A percentile compares a stretch with the other conserved stretches of the same genome.
These are phyloP conservation scores for Psilocybe cyanescens DNA, from an alignment of 768 basidiomycete genomes.

Conservation along the genomic window DNA sequence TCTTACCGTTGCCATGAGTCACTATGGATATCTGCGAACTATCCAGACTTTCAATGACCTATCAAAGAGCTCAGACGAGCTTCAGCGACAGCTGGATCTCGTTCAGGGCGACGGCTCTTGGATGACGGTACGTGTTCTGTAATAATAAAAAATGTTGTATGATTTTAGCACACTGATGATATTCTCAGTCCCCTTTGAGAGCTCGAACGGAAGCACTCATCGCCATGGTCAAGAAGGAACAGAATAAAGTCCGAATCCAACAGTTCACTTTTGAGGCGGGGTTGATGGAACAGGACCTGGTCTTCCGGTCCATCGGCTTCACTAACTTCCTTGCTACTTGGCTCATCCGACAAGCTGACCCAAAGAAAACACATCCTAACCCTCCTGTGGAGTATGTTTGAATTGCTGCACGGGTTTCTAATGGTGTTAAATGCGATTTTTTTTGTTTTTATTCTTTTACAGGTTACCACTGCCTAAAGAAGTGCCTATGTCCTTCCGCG, in stretches of 20 bases:
- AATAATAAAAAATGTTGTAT: neutral
- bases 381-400: slow-evolving; percentile 63
- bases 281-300: slow-evolving; percentile 83
- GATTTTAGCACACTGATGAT: neutral
- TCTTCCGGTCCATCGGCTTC: slow-evolving; percentile 79
- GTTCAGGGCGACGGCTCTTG: slow-evolving; percentile 79
- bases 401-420: neutral
- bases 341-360: slow-evolving; percentile 91
- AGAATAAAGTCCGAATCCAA: slow-evolving; percentile 69
- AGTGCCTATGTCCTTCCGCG: slow-evolving; percentile 82
- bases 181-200: slow-evolving; percentile 65
- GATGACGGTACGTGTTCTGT: slow-evolving; percentile 65
- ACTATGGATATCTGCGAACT: slow-evolving; percentile 86
- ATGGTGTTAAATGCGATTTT: neutral
- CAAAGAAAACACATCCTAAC: slow-evolving; percentile 75
- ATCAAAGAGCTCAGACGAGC: slow-evolving; percentile 74
- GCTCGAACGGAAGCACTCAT: slow-evolving; percentile 79
- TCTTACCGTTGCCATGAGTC: slow-evolving; percentile 83
- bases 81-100: slow-evolving; percentile 76
- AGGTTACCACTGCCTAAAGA: slow-evolving; percentile 87
- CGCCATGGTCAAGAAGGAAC: slow-evolving; percentile 76
- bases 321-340: slow-evolving; percentile 92
- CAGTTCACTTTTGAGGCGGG: slow-evolving; percentile 86
- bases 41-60: slow-evolving; percentile 78
- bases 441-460: neutral